Base-by-base conservation (phyloP, 495 filamentous ascomycete genomes). In the Xylaria nigripes region DNA sequence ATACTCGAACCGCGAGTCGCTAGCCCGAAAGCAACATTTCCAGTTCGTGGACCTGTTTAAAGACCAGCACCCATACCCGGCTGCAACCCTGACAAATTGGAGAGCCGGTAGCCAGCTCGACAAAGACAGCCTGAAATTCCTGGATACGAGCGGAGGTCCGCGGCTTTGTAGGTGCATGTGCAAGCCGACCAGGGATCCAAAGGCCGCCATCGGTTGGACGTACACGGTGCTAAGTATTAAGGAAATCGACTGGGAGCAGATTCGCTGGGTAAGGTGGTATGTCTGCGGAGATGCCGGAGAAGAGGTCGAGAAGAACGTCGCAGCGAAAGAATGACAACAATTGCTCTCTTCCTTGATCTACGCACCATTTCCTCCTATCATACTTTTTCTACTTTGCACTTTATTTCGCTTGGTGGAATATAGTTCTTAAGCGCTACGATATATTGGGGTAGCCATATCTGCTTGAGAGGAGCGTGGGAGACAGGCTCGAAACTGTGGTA, bases 41-140 rank as follows among this genome's bases (percentile, higher is more conserved):
- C 70, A 78, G 29, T 80, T 85, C 42, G 56, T 72, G 3, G 83
- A 86, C 59, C 62, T 85, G 1, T 85, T 75, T 58, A 78, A 81
- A 56, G 72, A 80, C 40, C 69, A 74, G 12, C 71, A 67, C 9
- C 82, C 81, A 8, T 75, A 77, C 56, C 64, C 78, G 3, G 62
- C 63, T 1, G 83, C 79, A 1, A 62, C 71, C 6, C 74, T 80
- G 40, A 61, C 68, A 8, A 67, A 76, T 41, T 81, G 73, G 74
- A 74, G 69, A 51, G 63, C 61, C 1, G 72, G 68, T 8, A 66
- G 65, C 12, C 61, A 79, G 25, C 68, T 72, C 49, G 75, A 83
- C 23, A 66, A 63, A 30, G 75, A 84, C 42, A 75, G 73, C 25
- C 55, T 55, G 25, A 52, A 48, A 0, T 76, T 80, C 46, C 53